Conservation (phyloP, 352 stramenopile genomes). For the Phytopythium vexans region DNA sequence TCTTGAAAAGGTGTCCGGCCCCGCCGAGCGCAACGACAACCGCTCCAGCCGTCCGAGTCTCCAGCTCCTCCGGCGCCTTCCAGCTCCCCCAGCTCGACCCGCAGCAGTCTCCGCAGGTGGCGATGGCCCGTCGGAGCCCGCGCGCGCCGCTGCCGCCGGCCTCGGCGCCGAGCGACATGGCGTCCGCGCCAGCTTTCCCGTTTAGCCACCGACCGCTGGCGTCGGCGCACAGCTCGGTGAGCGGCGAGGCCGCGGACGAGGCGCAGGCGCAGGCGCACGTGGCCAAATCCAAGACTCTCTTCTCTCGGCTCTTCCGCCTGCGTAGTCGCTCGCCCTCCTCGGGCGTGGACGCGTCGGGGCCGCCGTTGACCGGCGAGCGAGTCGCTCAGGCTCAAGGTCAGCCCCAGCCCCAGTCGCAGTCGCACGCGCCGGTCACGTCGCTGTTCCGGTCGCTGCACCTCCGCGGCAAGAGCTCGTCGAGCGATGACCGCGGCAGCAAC, state of each 20-base stretch:
- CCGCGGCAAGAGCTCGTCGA: constrained; percentile 5
- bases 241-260: not conserved
- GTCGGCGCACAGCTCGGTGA: not conserved
- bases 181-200: too few relatives aligned
- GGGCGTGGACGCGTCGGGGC: not conserved
- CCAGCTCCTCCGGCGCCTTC: not conserved
- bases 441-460: constrained; percentile 33
- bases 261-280: constrained; percentile 11
- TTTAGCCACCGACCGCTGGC: not conserved
- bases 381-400: constrained; percentile 1
- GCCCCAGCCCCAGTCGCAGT: not conserved
- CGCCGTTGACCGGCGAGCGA: not conserved
- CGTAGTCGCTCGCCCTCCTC: constrained; percentile 15
- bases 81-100: constrained; percentile 6
- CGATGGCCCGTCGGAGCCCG: constrained; percentile 17
- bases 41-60: not conserved
- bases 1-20: constrained; percentile 28
- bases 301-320: constrained; percentile 33
- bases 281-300: constrained; percentile 11
- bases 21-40: not conserved
- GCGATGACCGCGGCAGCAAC: constrained; percentile 1
- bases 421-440: constrained; percentile 25
- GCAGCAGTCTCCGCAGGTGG: not conserved
- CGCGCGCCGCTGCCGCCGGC: constrained; percentile 7
- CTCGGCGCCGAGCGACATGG: constrained; percentile 10